Conservation (phyloP, 2,329 filamentous ascomycete species). For the Penicillium sp. region DNA sequence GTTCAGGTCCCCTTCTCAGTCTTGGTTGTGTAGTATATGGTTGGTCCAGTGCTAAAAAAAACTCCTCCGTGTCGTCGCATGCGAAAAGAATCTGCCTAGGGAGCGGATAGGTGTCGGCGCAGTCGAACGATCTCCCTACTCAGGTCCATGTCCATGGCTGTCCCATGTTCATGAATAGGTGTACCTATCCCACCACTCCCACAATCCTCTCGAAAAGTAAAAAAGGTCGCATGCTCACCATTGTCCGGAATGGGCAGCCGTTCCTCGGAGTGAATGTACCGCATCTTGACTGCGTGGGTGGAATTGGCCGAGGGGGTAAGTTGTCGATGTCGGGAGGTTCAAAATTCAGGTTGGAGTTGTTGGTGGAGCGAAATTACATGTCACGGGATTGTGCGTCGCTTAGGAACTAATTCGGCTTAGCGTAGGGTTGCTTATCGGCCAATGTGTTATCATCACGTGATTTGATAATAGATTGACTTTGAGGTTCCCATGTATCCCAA, state of each 20-base stretch:
- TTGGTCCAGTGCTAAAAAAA: not conserved
- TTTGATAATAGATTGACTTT: slow-evolving; percentile 7
- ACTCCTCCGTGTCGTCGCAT: not conserved
- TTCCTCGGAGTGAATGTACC: slow-evolving; percentile 99
- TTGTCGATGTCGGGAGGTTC: slow-evolving; percentile 43
- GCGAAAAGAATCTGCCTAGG: not conserved
- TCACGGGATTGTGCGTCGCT: slow-evolving; percentile 47
- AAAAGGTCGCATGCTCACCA: slow-evolving; percentile 64
- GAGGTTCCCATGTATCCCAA: no score
- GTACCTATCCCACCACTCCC: not conserved
- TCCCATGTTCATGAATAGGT: not conserved
- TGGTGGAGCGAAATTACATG: slow-evolving; percentile 42
- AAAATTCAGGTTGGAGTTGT: slow-evolving; percentile 39
- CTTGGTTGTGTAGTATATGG: not conserved
- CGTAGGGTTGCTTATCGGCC: slow-evolving; percentile 38
- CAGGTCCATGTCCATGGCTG: not conserved
- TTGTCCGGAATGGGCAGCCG: slow-evolving; percentile 91
- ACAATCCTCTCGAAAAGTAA: slow-evolving; percentile 24
- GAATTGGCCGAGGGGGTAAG: slow-evolving; percentile 41
- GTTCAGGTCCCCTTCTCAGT: slow-evolving; percentile 6
- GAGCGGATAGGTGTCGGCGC: not conserved
- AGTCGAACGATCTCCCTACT: not conserved
- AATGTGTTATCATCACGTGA: slow-evolving; percentile 14
- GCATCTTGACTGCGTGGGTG: slow-evolving; percentile 72
- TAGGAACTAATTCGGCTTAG: slow-evolving; percentile 39